Conservation (phyloP, 2,329 filamentous ascomycete species). For the Xylaria sp. region DNA sequence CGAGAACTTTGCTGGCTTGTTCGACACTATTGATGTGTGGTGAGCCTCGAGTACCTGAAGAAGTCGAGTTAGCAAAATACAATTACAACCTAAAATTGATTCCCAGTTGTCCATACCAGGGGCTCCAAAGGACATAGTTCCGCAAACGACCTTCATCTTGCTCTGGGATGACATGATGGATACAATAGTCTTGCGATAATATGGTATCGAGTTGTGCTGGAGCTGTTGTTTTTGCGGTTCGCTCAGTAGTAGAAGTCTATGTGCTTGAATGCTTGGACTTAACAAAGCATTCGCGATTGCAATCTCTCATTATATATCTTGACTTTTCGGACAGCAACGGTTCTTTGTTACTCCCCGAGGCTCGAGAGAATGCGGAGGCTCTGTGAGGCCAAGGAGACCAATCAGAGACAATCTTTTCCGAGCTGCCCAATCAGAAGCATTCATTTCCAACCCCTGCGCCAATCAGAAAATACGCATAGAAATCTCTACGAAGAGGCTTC, state of each 20-base stretch:
- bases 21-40: slow-evolving; percentile 27
- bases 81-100: neutral
- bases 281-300: neutral
- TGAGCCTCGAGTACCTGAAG: slow-evolving; percentile 9
- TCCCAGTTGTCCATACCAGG: neutral
- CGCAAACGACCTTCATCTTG: slow-evolving; percentile 25
- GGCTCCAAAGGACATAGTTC: slow-evolving; percentile 25
- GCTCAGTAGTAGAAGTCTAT: neutral
- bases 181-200: too few relatives aligned
- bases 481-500: neutral
- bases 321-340: neutral
- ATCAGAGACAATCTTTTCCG: slow-evolving; percentile 12
- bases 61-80: neutral
- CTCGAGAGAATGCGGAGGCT: neutral
- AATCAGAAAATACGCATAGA: too few relatives aligned
- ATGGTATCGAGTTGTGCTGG: too few relatives aligned
- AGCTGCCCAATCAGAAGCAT: slow-evolving; percentile 4
- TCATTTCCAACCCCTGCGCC: neutral
- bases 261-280: neutral
- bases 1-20: slow-evolving; percentile 56
- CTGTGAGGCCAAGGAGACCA: neutral
- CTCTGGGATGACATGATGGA: slow-evolving; percentile 7
- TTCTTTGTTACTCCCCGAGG: neutral
- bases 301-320: neutral
- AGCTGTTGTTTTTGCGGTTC: neutral